A percentile compares a stretch with the other conserved stretches of the same genome.
phyloP scores from a whole-genome alignment of 345 rosid species.

The Gossypium stocksii region DNA sequence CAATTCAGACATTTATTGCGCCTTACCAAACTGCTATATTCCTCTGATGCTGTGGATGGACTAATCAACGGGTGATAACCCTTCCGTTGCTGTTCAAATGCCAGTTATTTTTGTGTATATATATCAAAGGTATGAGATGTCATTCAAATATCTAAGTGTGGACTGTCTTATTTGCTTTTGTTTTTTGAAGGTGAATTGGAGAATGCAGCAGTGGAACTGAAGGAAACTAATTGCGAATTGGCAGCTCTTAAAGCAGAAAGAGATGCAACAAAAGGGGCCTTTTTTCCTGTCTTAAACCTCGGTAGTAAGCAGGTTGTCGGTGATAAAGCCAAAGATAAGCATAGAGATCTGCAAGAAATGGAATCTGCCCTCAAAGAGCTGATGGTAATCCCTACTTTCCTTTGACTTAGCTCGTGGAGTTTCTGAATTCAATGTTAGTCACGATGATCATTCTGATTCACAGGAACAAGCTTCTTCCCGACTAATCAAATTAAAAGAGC shows the following conservation, averaged over 20 bases:
- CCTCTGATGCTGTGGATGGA: not conserved
- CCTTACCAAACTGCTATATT: not conserved
- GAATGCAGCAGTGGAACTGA: conserved; percentile 55
- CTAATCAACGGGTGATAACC: not conserved
- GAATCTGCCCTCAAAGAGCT: conserved; percentile 65
- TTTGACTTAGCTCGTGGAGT: conserved; percentile 19
- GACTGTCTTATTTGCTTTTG: conserved; percentile 16
- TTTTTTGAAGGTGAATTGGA: conserved; percentile 69
- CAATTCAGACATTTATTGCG: not conserved
- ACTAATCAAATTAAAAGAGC: conserved; percentile 59
- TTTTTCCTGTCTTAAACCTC: conserved; percentile 67
- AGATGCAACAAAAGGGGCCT: conserved; percentile 74
- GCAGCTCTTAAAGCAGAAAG: conserved; percentile 72
- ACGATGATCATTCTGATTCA: conserved; percentile 22
- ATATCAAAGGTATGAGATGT: not conserved
- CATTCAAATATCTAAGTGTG: conserved; percentile 9
- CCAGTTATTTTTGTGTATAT: not conserved
- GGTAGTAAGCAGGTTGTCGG: conserved; percentile 56
- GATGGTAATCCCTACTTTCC: conserved; percentile 40
- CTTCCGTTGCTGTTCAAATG: not conserved
- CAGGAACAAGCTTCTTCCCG: conserved; percentile 75
- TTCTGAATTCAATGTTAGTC: conserved; percentile 9
- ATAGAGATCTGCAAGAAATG: conserved; percentile 67
- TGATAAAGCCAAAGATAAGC: conserved; percentile 69
- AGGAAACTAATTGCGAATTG: conserved; percentile 58